Evolutionary conservation across 345 rosid species (phyloP).

Genomic region (Murraya paniculata): DNA sequence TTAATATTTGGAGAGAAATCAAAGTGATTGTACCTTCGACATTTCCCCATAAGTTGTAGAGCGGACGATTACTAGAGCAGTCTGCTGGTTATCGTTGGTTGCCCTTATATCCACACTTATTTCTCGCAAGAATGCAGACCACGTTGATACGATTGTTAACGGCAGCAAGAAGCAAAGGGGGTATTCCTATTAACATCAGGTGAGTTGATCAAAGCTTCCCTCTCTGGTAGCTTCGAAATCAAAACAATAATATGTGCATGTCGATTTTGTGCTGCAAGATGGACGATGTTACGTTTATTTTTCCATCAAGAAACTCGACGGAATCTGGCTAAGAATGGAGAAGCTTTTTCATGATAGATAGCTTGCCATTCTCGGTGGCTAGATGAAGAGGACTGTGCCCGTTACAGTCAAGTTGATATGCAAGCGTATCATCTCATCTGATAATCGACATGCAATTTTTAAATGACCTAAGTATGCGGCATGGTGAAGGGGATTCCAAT

Average conservation of each 20-base stretch:
- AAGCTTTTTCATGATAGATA: not conserved
- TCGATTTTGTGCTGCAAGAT: not conserved
- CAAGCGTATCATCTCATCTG: not conserved
- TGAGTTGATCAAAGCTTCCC: not conserved
- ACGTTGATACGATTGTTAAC: not conserved
- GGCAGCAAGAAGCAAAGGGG: not conserved
- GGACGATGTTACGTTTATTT: not conserved
- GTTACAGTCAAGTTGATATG: not conserved
- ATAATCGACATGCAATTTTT: not conserved
- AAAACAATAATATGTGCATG: not conserved
- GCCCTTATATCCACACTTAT: not conserved
- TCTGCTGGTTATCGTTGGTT: not conserved
- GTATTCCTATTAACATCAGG: conserved; percentile 1
- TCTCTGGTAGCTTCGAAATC: not conserved
- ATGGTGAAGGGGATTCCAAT: conserved; percentile 4
- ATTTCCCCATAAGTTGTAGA: not conserved
- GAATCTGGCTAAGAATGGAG: not conserved
- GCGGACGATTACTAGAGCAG: not conserved
- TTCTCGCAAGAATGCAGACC: not conserved
- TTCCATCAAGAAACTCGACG: not conserved
- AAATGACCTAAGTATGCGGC: not conserved
- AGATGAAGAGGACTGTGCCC: conserved; percentile 9
- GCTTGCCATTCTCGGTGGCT: not conserved
- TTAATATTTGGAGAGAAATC: too few relatives aligned
- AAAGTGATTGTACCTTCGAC: not conserved